Base-by-base conservation (phyloP, 2,329 filamentous ascomycete species). In the Acrocalymma vagum region DNA sequence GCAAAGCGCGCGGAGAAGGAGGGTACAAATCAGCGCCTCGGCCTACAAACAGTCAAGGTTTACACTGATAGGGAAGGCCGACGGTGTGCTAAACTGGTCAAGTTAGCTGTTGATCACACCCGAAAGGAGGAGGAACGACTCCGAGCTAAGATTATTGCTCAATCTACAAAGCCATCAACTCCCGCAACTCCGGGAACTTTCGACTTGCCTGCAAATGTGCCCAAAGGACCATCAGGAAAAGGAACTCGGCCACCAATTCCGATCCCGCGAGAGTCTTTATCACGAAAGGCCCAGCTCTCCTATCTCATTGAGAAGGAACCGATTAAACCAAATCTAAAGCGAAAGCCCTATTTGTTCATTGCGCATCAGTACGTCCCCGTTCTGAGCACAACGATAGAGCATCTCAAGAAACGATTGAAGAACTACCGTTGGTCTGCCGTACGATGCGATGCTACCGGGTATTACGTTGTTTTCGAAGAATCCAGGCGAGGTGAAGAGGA, bases 381-480 rank as follows among this genome's bases (percentile, higher is more conserved):
- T 9, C 83, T 96, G 62, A 80, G 81, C 21, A 87, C 90, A 16
- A 97, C 93, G 1, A 83, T 96, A 40, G 84, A 87, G 4, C 94
- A 99, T 72, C 81, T 99, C 74, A 90, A 90, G 72, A 95, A 93
- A 70, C 83, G 93, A 34, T 77, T 97, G 38, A 94, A 93, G 69
- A 84, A 85, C 34, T 96, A 88, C 65, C 78, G 83, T 44, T 90
- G 92, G 72, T 85, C 89, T 51, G 85, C 91, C 33, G 87, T 99
- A 35, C 83, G 90, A 22, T 84, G 88, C 45, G 94, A 99, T 66
- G 83, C 83, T 43, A 87, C 84, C 1, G 94, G 94, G 1, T 99
- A 96, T 69, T 97, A 90, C 65, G 84, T 97, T 36, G 78, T 91
- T n/a, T 99, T 99, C 61, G 83, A 88, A 34, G 87, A 93, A 58